Evolutionary conservation across 1,284 basidiomycete genomes (phyloP).

Genomic region (Inonotus obliquus): DNA sequence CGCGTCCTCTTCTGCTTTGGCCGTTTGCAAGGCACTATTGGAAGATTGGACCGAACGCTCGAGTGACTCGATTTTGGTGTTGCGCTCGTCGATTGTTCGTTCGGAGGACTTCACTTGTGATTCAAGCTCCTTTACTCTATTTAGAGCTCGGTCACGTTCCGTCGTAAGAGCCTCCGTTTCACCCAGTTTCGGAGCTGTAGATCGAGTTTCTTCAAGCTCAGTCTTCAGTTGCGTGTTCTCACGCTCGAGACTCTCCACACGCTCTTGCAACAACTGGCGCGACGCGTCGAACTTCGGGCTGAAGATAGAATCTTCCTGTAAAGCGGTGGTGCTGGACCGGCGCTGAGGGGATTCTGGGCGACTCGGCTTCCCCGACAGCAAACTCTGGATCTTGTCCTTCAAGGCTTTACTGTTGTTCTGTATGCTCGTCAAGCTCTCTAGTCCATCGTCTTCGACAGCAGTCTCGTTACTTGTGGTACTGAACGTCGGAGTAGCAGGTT

Average conservation of each 20-base stretch:
- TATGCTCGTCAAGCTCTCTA: slow-evolving; percentile 14
- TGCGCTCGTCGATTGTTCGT: slow-evolving; percentile 45
- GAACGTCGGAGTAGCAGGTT: slow-evolving; percentile 14
- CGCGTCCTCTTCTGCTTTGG: slow-evolving; percentile 40
- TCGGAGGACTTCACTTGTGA: slow-evolving; percentile 42
- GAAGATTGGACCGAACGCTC: slow-evolving; percentile 43
- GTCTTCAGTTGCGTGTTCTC: slow-evolving; percentile 25
- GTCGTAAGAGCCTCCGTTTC: slow-evolving; percentile 33
- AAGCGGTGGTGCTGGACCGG: slow-evolving; percentile 26
- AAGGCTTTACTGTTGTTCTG: slow-evolving; percentile 15
- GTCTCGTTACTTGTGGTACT: slow-evolving; percentile 20
- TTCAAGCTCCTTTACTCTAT: slow-evolving; percentile 43
- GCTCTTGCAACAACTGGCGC: slow-evolving; percentile 16
- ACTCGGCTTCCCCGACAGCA: slow-evolving; percentile 3
- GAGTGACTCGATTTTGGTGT: slow-evolving; percentile 45
- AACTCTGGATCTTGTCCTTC: slow-evolving; percentile 15
- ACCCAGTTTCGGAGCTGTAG: slow-evolving; percentile 31
- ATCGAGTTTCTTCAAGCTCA: slow-evolving; percentile 20
- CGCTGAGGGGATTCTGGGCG: slow-evolving; percentile 36
- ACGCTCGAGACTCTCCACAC: slow-evolving; percentile 16
- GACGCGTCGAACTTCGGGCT: slow-evolving; percentile 25
- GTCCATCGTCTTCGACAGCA: slow-evolving; percentile 17
- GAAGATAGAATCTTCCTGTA: slow-evolving; percentile 52
- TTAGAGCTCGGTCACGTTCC: slow-evolving; percentile 44
- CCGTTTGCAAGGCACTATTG: slow-evolving; percentile 41